Base-by-base conservation (phyloP, 176 grass and related monocot genomes). In the Stipa capillata region DNA sequence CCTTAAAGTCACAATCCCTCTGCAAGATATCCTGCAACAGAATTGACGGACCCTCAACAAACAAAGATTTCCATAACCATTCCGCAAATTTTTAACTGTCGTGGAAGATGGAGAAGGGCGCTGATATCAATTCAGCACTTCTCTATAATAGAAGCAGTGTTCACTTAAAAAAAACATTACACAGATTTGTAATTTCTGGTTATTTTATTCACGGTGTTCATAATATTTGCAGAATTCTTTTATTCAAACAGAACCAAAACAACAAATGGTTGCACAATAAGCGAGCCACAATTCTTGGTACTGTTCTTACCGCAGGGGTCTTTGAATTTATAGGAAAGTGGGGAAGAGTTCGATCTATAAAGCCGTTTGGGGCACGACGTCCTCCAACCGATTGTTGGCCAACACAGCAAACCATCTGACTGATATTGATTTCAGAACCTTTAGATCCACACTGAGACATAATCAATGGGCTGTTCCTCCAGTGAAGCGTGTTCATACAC, bases 401-500 rank as follows among this genome's bases (percentile, higher is more conserved):
- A 56, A 97, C 94, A 88, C 94, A 97, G 3, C 88, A 85, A 87
- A 97, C 83, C 94, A 97, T 97, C 85, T 94, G 94, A 85, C 94
- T 94, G 29, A 97, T 97, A 79, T 97, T 97, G 78, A 94, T 94
- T 72, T 85, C 79, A 88, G 94, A 97, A 92, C 94, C 94, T 84
- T 97, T 97, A 62, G 94, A 94, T 80, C 94, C 94, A 90, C 94
- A 97, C 62, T 97, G 91, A 68, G 94, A 92, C 94, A 97, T 97
- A 70, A 97, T 97, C 81, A 97, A 74, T 68, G 95, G 91, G 51
- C 95, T 97, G 85, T 94, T 97, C 76, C 95, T 84, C 95, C 95
- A 97, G 65, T 92, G 89, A 53, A 97, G 91, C 33, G 88, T 86
- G 68, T 69, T 57, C 91, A 90, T 92, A 76, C 95, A 97, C 90